phyloP scores from a whole-genome alignment of 176 grass and related monocot genomes.

The Bonia amplexicaulis region DNA sequence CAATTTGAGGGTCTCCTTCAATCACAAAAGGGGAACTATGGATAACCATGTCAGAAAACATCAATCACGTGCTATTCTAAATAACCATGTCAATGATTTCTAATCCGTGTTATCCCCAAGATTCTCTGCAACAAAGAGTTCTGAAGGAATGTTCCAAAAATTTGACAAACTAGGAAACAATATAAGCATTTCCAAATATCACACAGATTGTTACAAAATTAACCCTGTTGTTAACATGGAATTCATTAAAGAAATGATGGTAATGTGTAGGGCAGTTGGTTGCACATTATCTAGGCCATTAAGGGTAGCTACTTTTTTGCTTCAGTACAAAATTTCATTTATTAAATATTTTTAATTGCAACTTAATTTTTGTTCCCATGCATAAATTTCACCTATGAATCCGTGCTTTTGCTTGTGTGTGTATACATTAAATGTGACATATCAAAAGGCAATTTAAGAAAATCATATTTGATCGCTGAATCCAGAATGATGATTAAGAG shows the following conservation, averaged over 20 bases:
- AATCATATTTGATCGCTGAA: neutral
- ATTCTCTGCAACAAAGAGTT: neutral
- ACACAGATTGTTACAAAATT: neutral
- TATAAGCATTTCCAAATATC: neutral
- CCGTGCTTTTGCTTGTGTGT: neutral
- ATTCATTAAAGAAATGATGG: neutral
- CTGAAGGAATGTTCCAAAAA: neutral
- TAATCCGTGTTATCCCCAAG: neutral
- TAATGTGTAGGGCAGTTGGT: neutral
- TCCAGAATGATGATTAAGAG: neutral
- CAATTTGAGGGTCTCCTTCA: neutral
- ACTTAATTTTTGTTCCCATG: neutral
- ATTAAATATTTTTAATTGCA: neutral
- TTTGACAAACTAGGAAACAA: neutral
- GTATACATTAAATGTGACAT: constrained; percentile 2
- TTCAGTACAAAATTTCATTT: neutral
- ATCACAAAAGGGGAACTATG: neutral
- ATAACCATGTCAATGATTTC: constrained; percentile 4
- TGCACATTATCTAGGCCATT: neutral
- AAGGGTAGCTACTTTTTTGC: neutral
- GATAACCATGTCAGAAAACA: neutral
- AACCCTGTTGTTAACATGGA: neutral
- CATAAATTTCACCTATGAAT: neutral
- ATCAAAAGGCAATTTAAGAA: neutral
- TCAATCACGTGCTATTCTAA: neutral